These are phyloP conservation scores for Kregervanrija delftensis DNA, from an alignment of 805 yeast genomes.

Conservation along the genomic window DNA sequence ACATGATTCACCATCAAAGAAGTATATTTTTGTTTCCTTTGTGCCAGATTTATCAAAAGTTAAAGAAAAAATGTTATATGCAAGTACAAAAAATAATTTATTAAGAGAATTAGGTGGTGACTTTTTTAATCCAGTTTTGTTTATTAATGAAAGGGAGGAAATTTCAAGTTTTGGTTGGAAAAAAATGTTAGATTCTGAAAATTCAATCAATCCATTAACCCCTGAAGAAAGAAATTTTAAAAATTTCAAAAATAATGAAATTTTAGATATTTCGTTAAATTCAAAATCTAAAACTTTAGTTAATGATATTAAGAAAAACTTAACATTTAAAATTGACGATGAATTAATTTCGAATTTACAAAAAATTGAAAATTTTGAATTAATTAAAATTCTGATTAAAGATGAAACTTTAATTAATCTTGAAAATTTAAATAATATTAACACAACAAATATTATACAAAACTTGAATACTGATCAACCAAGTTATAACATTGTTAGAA, in stretches of 20 bases:
- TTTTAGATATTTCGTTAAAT: slow-evolving; percentile 32
- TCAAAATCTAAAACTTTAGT: slow-evolving; percentile 2
- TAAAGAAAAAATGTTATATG: slow-evolving; percentile 85
- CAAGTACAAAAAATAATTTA: slow-evolving; percentile 77
- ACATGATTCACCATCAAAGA: slow-evolving; percentile 31
- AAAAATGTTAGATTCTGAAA: slow-evolving; percentile 30
- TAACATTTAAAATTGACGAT: slow-evolving; percentile 4
- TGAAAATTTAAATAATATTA: neutral
- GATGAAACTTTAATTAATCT: slow-evolving; percentile 1
- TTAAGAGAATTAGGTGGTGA: slow-evolving; percentile 64
- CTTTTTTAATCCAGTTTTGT: slow-evolving; percentile 41
- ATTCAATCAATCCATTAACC: slow-evolving; percentile 43
- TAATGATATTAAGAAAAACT: slow-evolving; percentile 1
- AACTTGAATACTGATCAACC: slow-evolving; percentile 38
- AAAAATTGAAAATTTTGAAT: neutral
- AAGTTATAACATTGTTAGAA: slow-evolving; percentile 52
- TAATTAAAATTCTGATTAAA: neutral
- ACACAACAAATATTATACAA: slow-evolving; percentile 12
- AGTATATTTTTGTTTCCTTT: slow-evolving; percentile 63
- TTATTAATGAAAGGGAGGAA: slow-evolving; percentile 53
- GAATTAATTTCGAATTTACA: neutral
- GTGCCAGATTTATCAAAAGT: slow-evolving; percentile 85
- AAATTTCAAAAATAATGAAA: slow-evolving; percentile 38
- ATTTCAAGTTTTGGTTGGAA: slow-evolving; percentile 43
- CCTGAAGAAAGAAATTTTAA: slow-evolving; percentile 49